Conservation (phyloP, 2,329 filamentous ascomycete species). For the Trichoderma brevicompactum region DNA sequence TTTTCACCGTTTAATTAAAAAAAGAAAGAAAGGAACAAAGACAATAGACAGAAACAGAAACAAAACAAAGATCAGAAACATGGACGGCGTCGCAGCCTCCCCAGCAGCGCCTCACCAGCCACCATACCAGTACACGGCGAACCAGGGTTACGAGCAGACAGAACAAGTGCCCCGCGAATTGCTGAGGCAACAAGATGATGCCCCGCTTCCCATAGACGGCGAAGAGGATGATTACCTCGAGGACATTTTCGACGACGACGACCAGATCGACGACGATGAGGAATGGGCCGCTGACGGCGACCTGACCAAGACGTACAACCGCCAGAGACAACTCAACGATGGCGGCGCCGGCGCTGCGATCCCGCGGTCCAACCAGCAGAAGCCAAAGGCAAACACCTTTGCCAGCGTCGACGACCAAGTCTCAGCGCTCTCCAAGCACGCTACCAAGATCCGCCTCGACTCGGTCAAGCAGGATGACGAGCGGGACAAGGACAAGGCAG, state of each 20-base stretch:
- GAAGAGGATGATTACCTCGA: slow-evolving; percentile 48
- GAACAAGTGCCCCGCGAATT: slow-evolving; percentile 42
- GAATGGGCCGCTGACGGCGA: slow-evolving; percentile 66
- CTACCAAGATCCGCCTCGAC: slow-evolving; percentile 81
- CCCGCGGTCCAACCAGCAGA: slow-evolving; percentile 77
- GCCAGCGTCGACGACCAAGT: slow-evolving; percentile 87
- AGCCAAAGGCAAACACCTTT: slow-evolving; percentile 77
- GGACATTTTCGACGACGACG: slow-evolving; percentile 45
- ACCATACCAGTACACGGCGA: slow-evolving; percentile 50
- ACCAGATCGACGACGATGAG: slow-evolving; percentile 60
- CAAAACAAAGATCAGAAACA: slow-evolving; percentile 9
- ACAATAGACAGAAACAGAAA: background rate
- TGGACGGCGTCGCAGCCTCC: slow-evolving; percentile 35
- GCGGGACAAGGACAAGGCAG: slow-evolving; percentile 79
- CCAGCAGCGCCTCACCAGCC: slow-evolving; percentile 52
- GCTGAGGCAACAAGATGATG: slow-evolving; percentile 34
- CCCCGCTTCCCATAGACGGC: slow-evolving; percentile 39
- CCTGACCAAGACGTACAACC: slow-evolving; percentile 86
- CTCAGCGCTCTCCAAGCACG: slow-evolving; percentile 80
- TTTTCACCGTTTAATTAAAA: too few species aligned
- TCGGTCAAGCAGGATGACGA: slow-evolving; percentile 58
- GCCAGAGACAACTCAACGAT: slow-evolving; percentile 71
- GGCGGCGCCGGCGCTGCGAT: slow-evolving; percentile 49
- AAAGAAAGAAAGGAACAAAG: background rate
- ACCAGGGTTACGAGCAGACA: slow-evolving; percentile 50